phyloP scores from a whole-genome alignment of 2,329 filamentous ascomycete genomes.

The Leptographium flavum region DNA sequence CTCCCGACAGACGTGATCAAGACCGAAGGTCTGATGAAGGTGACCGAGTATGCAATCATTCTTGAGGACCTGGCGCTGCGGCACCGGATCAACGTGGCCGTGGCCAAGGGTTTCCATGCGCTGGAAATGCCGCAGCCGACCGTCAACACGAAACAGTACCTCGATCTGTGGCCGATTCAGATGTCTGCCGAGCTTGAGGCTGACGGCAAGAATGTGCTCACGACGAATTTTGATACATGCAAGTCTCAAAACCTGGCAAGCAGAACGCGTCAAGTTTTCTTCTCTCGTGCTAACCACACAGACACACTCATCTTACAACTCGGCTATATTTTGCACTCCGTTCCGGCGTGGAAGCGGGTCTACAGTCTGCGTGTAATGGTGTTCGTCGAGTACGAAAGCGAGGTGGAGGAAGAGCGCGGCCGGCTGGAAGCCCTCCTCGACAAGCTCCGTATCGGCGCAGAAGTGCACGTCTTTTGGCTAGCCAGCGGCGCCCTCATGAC shows the following conservation, averaged over 20 bases:
- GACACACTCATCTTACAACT: constrained; percentile 72
- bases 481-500: constrained; percentile 57
- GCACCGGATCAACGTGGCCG: constrained; percentile 69
- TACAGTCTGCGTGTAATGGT: constrained; percentile 66
- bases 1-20: constrained; percentile 58
- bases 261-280: too few relatives aligned
- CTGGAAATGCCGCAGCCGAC: constrained; percentile 55
- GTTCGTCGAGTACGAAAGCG: constrained; percentile 78
- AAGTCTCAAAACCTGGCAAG: constrained; percentile 21
- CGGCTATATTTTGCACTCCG: constrained; percentile 71
- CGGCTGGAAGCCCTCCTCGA: constrained; percentile 61
- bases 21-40: constrained; percentile 53
- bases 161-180: constrained; percentile 85
- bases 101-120: constrained; percentile 67
- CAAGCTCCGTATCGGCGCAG: constrained; percentile 68
- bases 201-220: constrained; percentile 53
- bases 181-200: constrained; percentile 75
- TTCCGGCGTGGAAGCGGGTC: constrained; percentile 62
- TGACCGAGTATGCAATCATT: constrained; percentile 65
- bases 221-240: constrained; percentile 86
- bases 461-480: constrained; percentile 70
- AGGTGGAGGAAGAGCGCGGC: constrained; percentile 64
- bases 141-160: constrained; percentile 61
- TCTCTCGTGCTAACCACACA: constrained; percentile 12
- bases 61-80: constrained; percentile 68